Base-by-base conservation (phyloP, 2,329 filamentous ascomycete species). In the Monosporascus sp. region DNA sequence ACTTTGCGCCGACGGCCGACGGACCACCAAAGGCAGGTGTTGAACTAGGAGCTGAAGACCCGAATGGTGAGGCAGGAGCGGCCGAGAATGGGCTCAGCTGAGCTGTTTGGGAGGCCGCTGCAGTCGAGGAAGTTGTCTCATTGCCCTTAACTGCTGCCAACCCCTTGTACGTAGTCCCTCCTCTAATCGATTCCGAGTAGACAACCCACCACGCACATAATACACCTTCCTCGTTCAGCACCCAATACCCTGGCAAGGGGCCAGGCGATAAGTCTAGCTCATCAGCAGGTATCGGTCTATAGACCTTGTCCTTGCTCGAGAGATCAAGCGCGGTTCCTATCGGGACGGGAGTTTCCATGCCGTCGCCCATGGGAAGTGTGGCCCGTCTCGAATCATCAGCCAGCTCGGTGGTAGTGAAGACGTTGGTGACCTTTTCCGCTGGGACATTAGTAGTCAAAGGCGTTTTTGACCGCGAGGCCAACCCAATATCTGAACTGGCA, bases 201-300 rank as follows among this genome's bases (percentile, higher is more conserved):
- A 97, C 81, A 44, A 97, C 73, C 90, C 93, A 97, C 91, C 93
- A 99, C 14, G 85, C 81, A 46, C 84, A 85, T 17, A 99, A 76
- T 9, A 96, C 74, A 58, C 94, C 94, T 64, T 97, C 90, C 60
- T 96, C 87, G 55, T 95, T 97, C 17, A 99, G 76, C 31, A 91
- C 80, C 78, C 94, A 87, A 43, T 96, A 77, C 11, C 86, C 90
- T 6, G 94, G 94, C 8, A 97, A 72, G 14, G 94, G 93, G 1
- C 84, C 85, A 0, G 86, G 80, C 5, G 91, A 95, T 63, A 92
- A 82, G 35, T 88, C 81, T 47, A 95, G 84, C 64, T 96, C 84
- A 58, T 94, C 87, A 1, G 83, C 80, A 20, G 84, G 84, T 54
- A 96, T 88, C 1, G 92, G 92, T 59, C 87, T 85, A 57, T 83